Evolutionary conservation across 257 asterid species (phyloP).

Genomic region (Capsicum pubescens): DNA sequence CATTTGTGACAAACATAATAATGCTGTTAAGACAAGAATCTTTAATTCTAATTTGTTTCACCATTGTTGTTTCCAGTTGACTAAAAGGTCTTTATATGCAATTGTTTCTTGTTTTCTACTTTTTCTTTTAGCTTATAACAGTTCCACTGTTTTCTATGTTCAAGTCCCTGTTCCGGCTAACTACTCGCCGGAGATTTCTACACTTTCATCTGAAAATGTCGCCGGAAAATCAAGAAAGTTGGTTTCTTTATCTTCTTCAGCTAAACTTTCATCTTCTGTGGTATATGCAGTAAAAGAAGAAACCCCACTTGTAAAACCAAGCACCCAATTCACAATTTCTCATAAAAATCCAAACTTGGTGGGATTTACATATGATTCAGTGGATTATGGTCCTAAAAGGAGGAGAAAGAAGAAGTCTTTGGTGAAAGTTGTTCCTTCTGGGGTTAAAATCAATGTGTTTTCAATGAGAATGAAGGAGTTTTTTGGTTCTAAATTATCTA

Average conservation of each 20-base stretch:
- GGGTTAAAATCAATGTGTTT: conserved; percentile 43
- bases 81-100: conserved; percentile 52
- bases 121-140: conserved; percentile 62
- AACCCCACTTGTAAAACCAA: conserved; percentile 39
- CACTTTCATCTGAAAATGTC: conserved; percentile 48
- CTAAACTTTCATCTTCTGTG: conserved; percentile 37
- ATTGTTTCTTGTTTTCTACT: conserved; percentile 53
- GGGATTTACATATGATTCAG: conserved; percentile 39
- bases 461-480: conserved; percentile 66
- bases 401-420: conserved; percentile 42
- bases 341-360: conserved; percentile 54
- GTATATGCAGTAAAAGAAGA: conserved; percentile 46
- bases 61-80: too few species aligned
- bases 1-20: background rate
- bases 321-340: conserved; percentile 52
- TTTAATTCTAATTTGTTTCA: too few species aligned
- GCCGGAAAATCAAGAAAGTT: conserved; percentile 62
- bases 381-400: conserved; percentile 35
- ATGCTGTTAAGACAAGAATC: background rate
- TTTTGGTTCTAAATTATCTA: conserved; percentile 41
- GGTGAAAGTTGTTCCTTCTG: conserved; percentile 39
- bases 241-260: conserved; percentile 46
- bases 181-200: conserved; percentile 42
- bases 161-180: conserved; percentile 54
- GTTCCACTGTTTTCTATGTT: conserved; percentile 57